Percentiles rank a stretch among this genome's conserved stretches.
phyloP scores from a whole-genome alignment of 2,329 filamentous ascomycete species.

The Paracorniculantispora psalliotae region DNA sequence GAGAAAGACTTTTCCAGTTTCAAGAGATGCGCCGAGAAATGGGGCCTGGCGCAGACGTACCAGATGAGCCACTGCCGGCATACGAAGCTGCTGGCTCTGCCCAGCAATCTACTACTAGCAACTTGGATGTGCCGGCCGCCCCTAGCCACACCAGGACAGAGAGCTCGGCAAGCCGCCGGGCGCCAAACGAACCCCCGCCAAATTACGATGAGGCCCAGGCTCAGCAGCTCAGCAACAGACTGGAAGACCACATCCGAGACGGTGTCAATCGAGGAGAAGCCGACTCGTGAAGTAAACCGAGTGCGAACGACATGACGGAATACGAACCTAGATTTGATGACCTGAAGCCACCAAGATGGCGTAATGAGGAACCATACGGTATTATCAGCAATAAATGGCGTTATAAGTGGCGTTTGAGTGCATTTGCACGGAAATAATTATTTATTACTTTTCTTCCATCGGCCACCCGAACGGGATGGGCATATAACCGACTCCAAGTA shows the following conservation, averaged over 20 bases:
- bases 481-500: no score
- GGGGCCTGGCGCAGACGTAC: conserved; percentile 59
- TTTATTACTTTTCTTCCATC: not conserved
- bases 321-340: conserved; percentile 4
- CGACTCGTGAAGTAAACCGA: conserved; percentile 21
- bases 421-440: not conserved
- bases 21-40: conserved; percentile 68
- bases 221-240: conserved; percentile 53
- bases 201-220: conserved; percentile 88
- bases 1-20: conserved; percentile 76
- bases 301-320: not conserved
- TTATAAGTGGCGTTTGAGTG: not conserved
- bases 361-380: not conserved
- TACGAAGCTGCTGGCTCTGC: conserved; percentile 60
- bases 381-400: conserved; percentile 5
- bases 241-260: conserved; percentile 68
- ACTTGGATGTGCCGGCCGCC: conserved; percentile 19
- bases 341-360: not conserved
- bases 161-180: conserved; percentile 34
- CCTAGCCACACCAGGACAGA: conserved; percentile 29
- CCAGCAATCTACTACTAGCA: conserved; percentile 24
- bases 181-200: conserved; percentile 74
- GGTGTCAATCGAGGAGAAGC: conserved; percentile 58
- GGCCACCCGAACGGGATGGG: no score
- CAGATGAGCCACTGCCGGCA: conserved; percentile 81